Evolutionary conservation across 2,329 filamentous ascomycete species (phyloP).

Genomic region (Coniella lustricola): DNA sequence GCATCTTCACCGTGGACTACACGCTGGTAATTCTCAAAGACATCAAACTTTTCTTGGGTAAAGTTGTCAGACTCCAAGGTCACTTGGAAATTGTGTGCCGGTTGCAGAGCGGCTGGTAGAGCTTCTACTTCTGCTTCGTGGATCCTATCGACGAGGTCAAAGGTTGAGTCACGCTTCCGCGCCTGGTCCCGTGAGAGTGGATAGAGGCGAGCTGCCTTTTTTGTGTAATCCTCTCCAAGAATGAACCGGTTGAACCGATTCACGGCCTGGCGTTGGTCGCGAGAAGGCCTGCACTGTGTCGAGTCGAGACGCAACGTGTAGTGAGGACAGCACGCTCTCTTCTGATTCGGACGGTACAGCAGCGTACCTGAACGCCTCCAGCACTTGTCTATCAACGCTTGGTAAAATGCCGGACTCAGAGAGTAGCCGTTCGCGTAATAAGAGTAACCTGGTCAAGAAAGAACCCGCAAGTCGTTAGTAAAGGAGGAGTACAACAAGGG

Average conservation of each 20-base stretch:
- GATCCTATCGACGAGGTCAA: slow-evolving; percentile 58
- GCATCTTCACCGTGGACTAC: slow-evolving; percentile 63
- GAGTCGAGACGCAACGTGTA: slow-evolving; percentile 75
- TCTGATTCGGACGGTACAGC: slow-evolving; percentile 72
- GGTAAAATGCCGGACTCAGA: slow-evolving; percentile 61
- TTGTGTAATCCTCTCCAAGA: slow-evolving; percentile 59
- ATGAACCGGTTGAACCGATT: slow-evolving; percentile 68
- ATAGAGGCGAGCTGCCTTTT: slow-evolving; percentile 55
- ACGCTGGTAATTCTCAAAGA: slow-evolving; percentile 71
- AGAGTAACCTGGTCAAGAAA: slow-evolving; percentile 50
- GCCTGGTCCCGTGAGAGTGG: slow-evolving; percentile 61
- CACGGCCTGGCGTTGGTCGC: slow-evolving; percentile 66
- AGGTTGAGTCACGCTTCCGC: slow-evolving; percentile 57
- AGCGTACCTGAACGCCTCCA: slow-evolving; percentile 69
- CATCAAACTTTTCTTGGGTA: slow-evolving; percentile 65
- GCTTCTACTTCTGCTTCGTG: slow-evolving; percentile 58
- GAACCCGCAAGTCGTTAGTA: neutral
- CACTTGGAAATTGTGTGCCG: slow-evolving; percentile 61
- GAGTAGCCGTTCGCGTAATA: slow-evolving; percentile 61
- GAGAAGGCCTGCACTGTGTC: slow-evolving; percentile 54
- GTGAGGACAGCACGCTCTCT: slow-evolving; percentile 81
- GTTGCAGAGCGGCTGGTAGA: slow-evolving; percentile 52
- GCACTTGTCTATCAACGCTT: slow-evolving; percentile 63
- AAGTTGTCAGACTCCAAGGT: slow-evolving; percentile 64
- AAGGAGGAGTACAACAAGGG: too few relatives aligned